Evolutionary conservation across 441 rosid species (phyloP).

Genomic region (Isatis lusitanica): DNA sequence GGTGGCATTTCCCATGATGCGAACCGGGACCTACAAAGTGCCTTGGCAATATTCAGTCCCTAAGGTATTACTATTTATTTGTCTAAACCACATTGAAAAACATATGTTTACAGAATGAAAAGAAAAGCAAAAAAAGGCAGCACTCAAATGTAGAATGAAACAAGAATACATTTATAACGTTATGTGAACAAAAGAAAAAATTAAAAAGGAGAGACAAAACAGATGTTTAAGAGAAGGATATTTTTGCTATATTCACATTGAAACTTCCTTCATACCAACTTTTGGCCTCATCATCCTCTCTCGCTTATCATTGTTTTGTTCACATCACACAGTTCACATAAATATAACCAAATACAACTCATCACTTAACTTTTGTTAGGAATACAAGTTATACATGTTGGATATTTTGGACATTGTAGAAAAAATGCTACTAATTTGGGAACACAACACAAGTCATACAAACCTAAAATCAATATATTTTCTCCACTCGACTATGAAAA

Average conservation of each 20-base stretch:
- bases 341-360: not conserved
- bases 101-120: not conserved
- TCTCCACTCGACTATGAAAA: not conserved
- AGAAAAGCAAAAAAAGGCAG: not conserved
- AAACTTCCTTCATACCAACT: slow-evolving; percentile 2
- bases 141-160: slow-evolving; percentile 11
- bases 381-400: not conserved
- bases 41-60: not conserved
- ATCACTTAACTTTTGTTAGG: not conserved
- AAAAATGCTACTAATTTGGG: not conserved
- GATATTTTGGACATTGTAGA: not conserved
- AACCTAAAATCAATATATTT: not conserved
- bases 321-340: slow-evolving; percentile 6
- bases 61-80: too few species aligned
- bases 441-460: too few species aligned
- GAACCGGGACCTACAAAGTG: slow-evolving; percentile 20
- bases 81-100: slow-evolving; percentile 14
- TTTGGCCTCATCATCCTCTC: not conserved
- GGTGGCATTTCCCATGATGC: slow-evolving; percentile 18
- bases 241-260: slow-evolving; percentile 11
- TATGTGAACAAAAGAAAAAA: slow-evolving; percentile 11
- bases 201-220: not conserved
- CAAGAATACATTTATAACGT: not conserved
- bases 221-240: not conserved
- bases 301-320: not conserved